Evolutionary conservation across 805 yeast genomes (phyloP), one percentile per base, ranked within the genome.

Genomic region (Saccharomycopsis sp.): DNA sequence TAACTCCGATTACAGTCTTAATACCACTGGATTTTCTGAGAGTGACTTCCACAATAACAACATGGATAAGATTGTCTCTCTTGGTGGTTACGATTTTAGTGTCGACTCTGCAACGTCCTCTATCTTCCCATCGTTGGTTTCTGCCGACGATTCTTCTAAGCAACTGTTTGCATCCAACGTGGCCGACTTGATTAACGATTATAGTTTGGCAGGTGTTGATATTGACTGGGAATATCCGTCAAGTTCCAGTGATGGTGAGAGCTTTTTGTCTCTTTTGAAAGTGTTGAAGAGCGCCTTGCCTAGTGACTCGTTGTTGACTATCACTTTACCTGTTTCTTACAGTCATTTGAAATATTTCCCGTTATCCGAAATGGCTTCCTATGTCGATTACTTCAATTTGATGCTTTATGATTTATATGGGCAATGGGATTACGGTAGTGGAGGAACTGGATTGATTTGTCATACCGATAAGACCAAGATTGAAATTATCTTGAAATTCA

Each of bases 1-100:
- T 14, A 52, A 52, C 23, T 2, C 3, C 20, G 54, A 52, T 34
- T 52, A 7, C 38, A 52, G 42, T 25, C 5, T 52, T 14, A 35
- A 24, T 17, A 52, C 38, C 5, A 22, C 35, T n/a, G 42, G 38
- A 44, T 44, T 44, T 44, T n/a, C 49, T 8, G 22, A 44, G 7
- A 44, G 49, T n/a, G 22, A 52, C 20, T 54, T 54, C 20, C 44
- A 38, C 29, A 44, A n/a, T 9, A 44, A 7, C 20, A 8, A 44
- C 17, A 3, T 12, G 22, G 24, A 54, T 2, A 54, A 44, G 22
- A 24, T 54, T 14, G 44, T 54, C 3, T 38, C 51, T 24, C 47
- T 54, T 47, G 57, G 57, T 8, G 57, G 57, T 24, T 55, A 35
- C 25, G 57, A 55, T 35, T 55, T 55, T 19, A 55, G 57, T 47